phyloP scores from a whole-genome alignment of 805 yeast species.

The Saccharomyces eubayanus region DNA sequence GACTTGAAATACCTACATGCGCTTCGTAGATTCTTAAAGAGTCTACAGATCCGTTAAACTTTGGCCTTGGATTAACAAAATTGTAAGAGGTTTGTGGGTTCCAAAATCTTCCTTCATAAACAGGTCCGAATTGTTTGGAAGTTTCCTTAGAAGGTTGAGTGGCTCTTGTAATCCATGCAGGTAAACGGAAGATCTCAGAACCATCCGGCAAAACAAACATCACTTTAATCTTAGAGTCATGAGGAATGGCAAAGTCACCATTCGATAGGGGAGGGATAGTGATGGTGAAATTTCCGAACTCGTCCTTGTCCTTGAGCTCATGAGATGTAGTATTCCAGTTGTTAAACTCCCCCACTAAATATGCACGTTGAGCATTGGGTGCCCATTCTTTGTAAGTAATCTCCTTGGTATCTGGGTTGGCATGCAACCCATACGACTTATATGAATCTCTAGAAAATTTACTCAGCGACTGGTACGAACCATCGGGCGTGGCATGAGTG shows the following conservation, averaged over 20 bases:
- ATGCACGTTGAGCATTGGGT: slow-evolving; percentile 72
- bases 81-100: slow-evolving; percentile 57
- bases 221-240: slow-evolving; percentile 71
- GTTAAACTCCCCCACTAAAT: slow-evolving; percentile 89
- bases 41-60: slow-evolving; percentile 33
- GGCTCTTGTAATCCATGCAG: slow-evolving; percentile 84
- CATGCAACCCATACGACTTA: slow-evolving; percentile 68
- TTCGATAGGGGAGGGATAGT: slow-evolving; percentile 43
- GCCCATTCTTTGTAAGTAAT: slow-evolving; percentile 77
- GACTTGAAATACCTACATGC: slow-evolving; percentile 88
- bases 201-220: slow-evolving; percentile 59
- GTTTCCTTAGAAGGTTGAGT: slow-evolving; percentile 58
- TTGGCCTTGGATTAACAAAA: slow-evolving; percentile 62
- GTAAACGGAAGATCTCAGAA: slow-evolving; percentile 65
- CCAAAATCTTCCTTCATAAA: slow-evolving; percentile 90
- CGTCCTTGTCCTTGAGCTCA: slow-evolving; percentile 45
- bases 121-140: slow-evolving; percentile 32
- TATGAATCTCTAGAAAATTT: slow-evolving; percentile 68
- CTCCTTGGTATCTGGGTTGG: slow-evolving; percentile 40
- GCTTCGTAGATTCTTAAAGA: slow-evolving; percentile 83
- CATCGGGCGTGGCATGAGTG: slow-evolving; percentile 27
- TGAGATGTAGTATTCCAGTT: slow-evolving; percentile 59
- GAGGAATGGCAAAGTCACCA: slow-evolving; percentile 55
- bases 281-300: slow-evolving; percentile 63
- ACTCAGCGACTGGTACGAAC: slow-evolving; percentile 55